A percentile compares a stretch with the other conserved stretches of the same genome.
Conservation (phyloP, 2,329 filamentous ascomycete genomes). For the Elsinoe arachidis region DNA sequence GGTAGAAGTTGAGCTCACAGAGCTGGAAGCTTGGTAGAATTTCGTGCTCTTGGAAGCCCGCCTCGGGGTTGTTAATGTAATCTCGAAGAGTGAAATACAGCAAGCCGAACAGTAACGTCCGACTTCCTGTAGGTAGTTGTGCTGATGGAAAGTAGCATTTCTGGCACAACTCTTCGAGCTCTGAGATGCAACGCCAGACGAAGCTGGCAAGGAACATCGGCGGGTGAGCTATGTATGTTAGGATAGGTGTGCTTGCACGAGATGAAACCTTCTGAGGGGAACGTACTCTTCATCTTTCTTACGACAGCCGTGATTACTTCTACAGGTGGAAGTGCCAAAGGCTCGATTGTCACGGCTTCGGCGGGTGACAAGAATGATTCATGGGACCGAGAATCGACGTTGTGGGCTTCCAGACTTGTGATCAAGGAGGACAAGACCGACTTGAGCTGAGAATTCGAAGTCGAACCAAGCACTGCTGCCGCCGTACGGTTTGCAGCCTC, state of each 20-base stretch:
- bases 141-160: conserved; percentile 14
- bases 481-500: conserved; percentile 14
- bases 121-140: conserved; percentile 9
- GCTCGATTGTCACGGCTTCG: conserved; percentile 1
- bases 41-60: conserved; percentile 2
- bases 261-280: too few relatives aligned
- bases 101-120: conserved; percentile 13
- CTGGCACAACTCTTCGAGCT: conserved; percentile 13
- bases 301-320: conserved; percentile 11
- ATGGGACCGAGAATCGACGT: conserved; percentile 11
- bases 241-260: too few relatives aligned
- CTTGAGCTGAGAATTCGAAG: conserved; percentile 13
- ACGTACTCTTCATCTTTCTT: conserved; percentile 13
- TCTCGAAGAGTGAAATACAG: conserved; percentile 14
- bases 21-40: conserved; percentile 8
- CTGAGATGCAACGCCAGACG: neutral
- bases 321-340: conserved; percentile 12
- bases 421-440: conserved; percentile 7
- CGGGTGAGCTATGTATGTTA: neutral
- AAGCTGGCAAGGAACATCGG: conserved; percentile 13
- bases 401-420: conserved; percentile 14
- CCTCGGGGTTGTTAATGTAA: conserved; percentile 11
- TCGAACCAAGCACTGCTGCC: conserved; percentile 1
- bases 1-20: conserved; percentile 14
- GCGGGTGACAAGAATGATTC: conserved; percentile 12